A percentile compares a stretch with the other conserved stretches of the same genome.
These are phyloP conservation scores for Russula sp. DNA, from an alignment of 768 basidiomycete genomes.

Conservation along the genomic window DNA sequence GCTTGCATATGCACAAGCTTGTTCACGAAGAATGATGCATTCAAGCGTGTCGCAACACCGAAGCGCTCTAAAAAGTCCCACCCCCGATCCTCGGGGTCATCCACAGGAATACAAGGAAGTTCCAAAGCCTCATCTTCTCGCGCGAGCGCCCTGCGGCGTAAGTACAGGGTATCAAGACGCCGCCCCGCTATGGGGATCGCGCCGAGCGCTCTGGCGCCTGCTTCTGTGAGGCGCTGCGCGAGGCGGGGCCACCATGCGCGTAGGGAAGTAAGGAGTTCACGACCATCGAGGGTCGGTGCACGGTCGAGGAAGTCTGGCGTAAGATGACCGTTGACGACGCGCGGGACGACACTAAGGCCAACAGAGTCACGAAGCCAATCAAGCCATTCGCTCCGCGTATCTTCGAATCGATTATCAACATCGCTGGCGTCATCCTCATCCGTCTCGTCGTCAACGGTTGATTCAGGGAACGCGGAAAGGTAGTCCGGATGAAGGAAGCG, in stretches of 20 bases:
- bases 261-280: conserved; percentile 4
- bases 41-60: conserved; percentile 20
- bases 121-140: neutral
- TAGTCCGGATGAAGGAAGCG: conserved; percentile 14
- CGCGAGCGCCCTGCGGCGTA: conserved; percentile 11
- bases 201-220: conserved; percentile 1
- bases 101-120: conserved; percentile 22
- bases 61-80: conserved; percentile 23
- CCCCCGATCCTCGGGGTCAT: conserved; percentile 16
- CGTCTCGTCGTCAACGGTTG: neutral
- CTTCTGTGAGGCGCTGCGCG: neutral
- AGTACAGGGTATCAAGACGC: conserved; percentile 12
- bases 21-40: conserved; percentile 19
- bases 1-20: conserved; percentile 19
- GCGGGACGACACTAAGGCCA: conserved; percentile 16
- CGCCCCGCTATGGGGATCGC: conserved; percentile 3
- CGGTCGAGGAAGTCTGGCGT: conserved; percentile 10
- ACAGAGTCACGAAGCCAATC: conserved; percentile 19
- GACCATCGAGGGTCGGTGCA: neutral
- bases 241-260: conserved; percentile 15
- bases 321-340: conserved; percentile 11
- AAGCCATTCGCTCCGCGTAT: conserved; percentile 13
- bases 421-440: neutral
- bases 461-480: conserved; percentile 9
- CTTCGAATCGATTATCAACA: neutral